Evolutionary conservation across 106 monocot species (phyloP), one percentile per base, ranked within the genome.

Genomic region (Phalaenopsis equestris): DNA sequence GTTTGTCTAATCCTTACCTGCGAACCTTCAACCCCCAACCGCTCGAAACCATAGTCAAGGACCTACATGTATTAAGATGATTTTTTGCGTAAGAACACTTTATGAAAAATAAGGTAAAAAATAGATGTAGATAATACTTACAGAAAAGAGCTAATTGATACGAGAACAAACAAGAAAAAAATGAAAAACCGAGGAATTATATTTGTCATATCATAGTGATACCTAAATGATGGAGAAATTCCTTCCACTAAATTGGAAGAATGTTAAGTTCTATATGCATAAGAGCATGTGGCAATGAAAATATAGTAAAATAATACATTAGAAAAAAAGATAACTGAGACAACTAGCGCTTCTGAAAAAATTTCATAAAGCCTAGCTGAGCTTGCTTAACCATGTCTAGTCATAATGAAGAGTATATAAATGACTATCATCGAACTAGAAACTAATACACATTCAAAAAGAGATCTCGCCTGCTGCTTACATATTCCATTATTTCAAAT

Each of bases 401-500:
- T 61, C 61, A 74, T 14, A 9, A 74, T 42, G 43, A 74, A 74
- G 18, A 19, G 9, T 43, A 74, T 74, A 7, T 74, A 45, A 21
- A 45, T 14, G 6, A 16, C 74, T 74, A 45, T 12, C 42, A 19
- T 19, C 74, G 45, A 14, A n/a, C 19, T 74, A 45, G 19, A 42
- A 74, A 45, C 74, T 19, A 74, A 19, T 45, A 45, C 2, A 4
- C 43, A 74, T 76, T 24, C 76, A 49, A 76, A 49, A 19, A 74
- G 43, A 18, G 41, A 24, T 76, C 48, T 23, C 48, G 43, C 18
- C n/a, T 49, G 23, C 52, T 47, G 48, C 90, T 88, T 82, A 98
- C 98, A 86, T 94, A 91, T 94, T 98, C 98, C 98, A 98, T 98
- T 45, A 89, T 84, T 75, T 98, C 98, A 67, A 89, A 98, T 76